phyloP scores from a whole-genome alignment of 2,329 filamentous ascomycete species.

The Paracamarosporium sp. region DNA sequence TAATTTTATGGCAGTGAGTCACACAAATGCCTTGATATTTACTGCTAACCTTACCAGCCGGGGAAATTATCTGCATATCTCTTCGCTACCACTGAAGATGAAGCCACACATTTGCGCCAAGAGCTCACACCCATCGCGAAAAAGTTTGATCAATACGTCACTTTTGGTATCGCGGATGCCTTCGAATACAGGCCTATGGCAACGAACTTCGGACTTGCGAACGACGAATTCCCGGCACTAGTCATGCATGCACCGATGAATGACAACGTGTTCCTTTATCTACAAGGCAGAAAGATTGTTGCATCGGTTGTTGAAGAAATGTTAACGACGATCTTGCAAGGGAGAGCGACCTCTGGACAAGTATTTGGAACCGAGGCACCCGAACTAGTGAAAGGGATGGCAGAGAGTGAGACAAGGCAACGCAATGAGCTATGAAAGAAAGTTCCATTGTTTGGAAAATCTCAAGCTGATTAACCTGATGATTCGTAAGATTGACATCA shows the following conservation, averaged over 20 bases:
- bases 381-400: background rate
- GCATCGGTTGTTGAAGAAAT: slow-evolving; percentile 19
- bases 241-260: slow-evolving; percentile 29
- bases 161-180: slow-evolving; percentile 24
- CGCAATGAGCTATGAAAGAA: background rate
- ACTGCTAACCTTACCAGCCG: slow-evolving; percentile 13
- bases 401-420: background rate
- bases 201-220: slow-evolving; percentile 20
- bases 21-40: background rate
- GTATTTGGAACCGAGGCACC: slow-evolving; percentile 23
- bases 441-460: background rate
- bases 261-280: slow-evolving; percentile 26
- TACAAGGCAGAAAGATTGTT: slow-evolving; percentile 18
- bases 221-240: slow-evolving; percentile 15
- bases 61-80: slow-evolving; percentile 29
- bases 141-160: slow-evolving; percentile 22
- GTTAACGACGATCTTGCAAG: slow-evolving; percentile 26
- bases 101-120: slow-evolving; percentile 12
- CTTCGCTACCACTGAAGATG: slow-evolving; percentile 16
- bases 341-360: slow-evolving; percentile 22
- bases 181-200: slow-evolving; percentile 29
- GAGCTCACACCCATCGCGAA: slow-evolving; percentile 26
- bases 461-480: too few relatives aligned
- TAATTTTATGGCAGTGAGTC: slow-evolving; percentile 24
- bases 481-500: too few relatives aligned